Evolutionary conservation across 2,329 filamentous ascomycete genomes (phyloP), one percentile per base, ranked within the genome.

Genomic region (Magnaporthiopsis incrustans): DNA sequence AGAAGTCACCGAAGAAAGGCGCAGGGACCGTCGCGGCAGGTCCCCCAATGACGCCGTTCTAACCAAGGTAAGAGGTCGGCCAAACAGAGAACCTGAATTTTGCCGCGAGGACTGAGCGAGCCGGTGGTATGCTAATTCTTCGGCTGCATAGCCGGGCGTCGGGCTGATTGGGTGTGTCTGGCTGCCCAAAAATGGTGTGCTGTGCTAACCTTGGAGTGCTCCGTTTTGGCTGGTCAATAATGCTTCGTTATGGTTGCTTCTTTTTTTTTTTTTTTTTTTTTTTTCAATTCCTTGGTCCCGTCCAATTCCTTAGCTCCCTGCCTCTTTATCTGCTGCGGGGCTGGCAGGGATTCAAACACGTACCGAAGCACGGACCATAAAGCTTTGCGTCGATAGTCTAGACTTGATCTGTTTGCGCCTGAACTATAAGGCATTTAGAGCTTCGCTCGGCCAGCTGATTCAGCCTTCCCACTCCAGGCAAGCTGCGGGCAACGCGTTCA

Each of bases 401-500:
- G 26, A 27, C 25, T 27, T 18, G 57, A 4, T 58, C 25, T 22
- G 30, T 57, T 11, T 4, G 32, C 27, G 58, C 58, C 58, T 60
- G 27, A 35, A 60, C 11, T 33, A 12, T 22, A 18, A 60, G 58
- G 58, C 58, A 15, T 12, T 22, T 8, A 2, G 5, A n/a, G 14
- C 44, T n/a, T 4, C 7, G 6, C 58, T 60, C 58, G n/a, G 58
- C 58, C 30, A 60, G 32, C 58, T 38, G 35, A 38, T 38, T 38
- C 38, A 18, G 38, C 26, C 30, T 68, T 25, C 44, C 44, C 12
- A 44, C 64, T 71, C 72, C 66, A 75, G 73, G 73, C 73, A 74
- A 74, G 72, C 73, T 70, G 69, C 61, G 67, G 44, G 67, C 72
- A 73, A 75, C 73, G 73, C 73, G 73, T 74, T 71, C 67, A 67